Evolutionary conservation across 805 yeast species (phyloP), one percentile per base, ranked within the genome.

Genomic region (Candida lessepsii): DNA sequence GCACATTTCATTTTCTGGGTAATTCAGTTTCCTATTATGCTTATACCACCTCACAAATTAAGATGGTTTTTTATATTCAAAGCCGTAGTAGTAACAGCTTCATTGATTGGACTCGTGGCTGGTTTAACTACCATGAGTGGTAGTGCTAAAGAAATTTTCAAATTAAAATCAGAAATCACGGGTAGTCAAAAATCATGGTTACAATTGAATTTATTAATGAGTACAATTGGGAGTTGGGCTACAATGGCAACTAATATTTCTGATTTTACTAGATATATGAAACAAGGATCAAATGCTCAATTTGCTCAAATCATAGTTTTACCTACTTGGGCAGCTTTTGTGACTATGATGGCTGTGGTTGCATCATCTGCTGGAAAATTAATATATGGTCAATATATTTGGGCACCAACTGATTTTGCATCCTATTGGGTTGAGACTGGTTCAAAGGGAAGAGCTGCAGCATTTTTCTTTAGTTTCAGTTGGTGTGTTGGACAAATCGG

Each of bases 401-500:
- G 75, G 75, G 57, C 65, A 23, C 76, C 75, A 31, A 56, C 69
- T 5, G 62, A 58, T 35, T 67, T 69, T 45, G 63, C 66, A 38
- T 54, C 53, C 3, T 47, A 61, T 9, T 62, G 70, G 48, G 57
- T 53, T 37, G 57, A 58, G 4, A 29, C 44, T 9, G 48, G 48
- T 7, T 34, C 37, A 4, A 41, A 41, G 19, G 48, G 48, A 10
- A 51, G 54, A 41, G 51, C 51, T 21, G 54, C 52, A 9, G 31
- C 44, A 5, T 41, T 45, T 49, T 18, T 43, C 50, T 48, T 39
- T 34, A 51, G 38, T 11, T 41, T 47, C 21, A 39, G 43, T 25
- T 47, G 48, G 48, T 31, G 35, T 31, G 37, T 47, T 29, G 51
- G 43, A 7, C 42, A 39, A 20, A 40, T 47, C 3, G 51, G 49